Conservation (phyloP, 2,329 filamentous ascomycete genomes). For the Cryphonectria parasitica region DNA sequence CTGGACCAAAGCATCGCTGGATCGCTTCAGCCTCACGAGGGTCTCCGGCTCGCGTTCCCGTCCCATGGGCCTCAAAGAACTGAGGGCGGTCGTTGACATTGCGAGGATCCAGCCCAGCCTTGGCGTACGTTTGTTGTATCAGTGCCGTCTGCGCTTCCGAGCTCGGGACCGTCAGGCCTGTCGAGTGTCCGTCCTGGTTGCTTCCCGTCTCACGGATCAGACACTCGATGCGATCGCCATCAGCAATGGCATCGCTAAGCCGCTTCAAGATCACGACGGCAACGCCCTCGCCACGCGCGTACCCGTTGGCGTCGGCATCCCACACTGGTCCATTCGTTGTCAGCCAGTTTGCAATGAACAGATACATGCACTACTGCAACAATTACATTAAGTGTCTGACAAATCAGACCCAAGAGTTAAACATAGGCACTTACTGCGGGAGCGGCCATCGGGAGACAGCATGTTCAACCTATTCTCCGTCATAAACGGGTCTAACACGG, state of each 20-base stretch:
- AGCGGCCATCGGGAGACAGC: conserved; percentile 1
- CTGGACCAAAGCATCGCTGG: neutral
- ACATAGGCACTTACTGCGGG: conserved; percentile 27
- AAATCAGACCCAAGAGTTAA: neutral
- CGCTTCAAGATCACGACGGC: conserved; percentile 56
- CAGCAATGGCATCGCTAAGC: conserved; percentile 52
- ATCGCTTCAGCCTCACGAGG: conserved; percentile 42
- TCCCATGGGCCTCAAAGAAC: conserved; percentile 53
- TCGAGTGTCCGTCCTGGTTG: conserved; percentile 54
- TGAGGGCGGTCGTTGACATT: conserved; percentile 43
- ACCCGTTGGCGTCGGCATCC: conserved; percentile 57
- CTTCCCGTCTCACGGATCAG: conserved; percentile 52
- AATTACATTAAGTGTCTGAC: neutral
- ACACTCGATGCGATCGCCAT: conserved; percentile 46
- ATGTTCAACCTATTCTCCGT: neutral
- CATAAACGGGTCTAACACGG: neutral
- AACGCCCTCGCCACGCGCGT: conserved; percentile 60
- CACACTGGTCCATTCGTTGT: conserved; percentile 39
- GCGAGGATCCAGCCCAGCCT: conserved; percentile 44
- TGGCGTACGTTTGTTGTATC: neutral
- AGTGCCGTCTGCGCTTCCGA: conserved; percentile 46
- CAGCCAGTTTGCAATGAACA: neutral
- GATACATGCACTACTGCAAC: no score
- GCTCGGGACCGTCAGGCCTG: conserved; percentile 59
- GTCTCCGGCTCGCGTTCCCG: conserved; percentile 44